Evolutionary conservation across 768 basidiomycete genomes (phyloP), one percentile per base, ranked within the genome.

Genomic region (Albatrellus ellisii): DNA sequence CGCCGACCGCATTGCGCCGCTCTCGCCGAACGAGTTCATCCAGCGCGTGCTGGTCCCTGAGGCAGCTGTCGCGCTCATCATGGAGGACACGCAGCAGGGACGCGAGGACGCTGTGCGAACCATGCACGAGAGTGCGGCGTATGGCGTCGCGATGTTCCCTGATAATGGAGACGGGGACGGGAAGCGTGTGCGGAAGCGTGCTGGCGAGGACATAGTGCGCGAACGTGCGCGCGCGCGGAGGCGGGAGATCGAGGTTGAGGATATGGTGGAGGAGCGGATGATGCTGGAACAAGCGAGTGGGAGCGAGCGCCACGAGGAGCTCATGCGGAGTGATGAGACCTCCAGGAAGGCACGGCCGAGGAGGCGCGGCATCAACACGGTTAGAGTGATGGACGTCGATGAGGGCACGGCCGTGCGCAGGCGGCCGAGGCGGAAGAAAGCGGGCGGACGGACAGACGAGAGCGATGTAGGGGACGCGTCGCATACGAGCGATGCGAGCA

Each of bases 31-130:
- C 26, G 80, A 88, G 44, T 94, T 91, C 54, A 68, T 89, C 27
- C 77, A 82, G 28, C 77, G 79, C 12, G 70, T 97, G 24, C 71
- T 98, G n/a, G 77, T 97, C 2, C 94, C 94, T 1, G 92, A 97
- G 60, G 75, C 81, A 0, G 87, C 81, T 0, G 65, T 81, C 29
- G 66, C 71, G 18, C 73, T 98, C n/a, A 87, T 97, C 46, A 76
- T 76, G 65, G 68, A 82, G 44, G 91, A 98, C 55, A 71, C 71
- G 52, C 46, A 54, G 1, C 59, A 79, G 9, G 52, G 59, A 31
- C 58, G 65, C 3, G 52, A 58, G 0, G 64, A 65, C 33, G 87
- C 84, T 0, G 52, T 81, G 9, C 53, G 59, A 17, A 73, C 85
- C 4, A 58, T 91, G 37, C 69, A 75, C 22, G 79, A 85, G 35